Conservation (phyloP, 495 filamentous ascomycete genomes). For the Aspergillus cristatus region DNA sequence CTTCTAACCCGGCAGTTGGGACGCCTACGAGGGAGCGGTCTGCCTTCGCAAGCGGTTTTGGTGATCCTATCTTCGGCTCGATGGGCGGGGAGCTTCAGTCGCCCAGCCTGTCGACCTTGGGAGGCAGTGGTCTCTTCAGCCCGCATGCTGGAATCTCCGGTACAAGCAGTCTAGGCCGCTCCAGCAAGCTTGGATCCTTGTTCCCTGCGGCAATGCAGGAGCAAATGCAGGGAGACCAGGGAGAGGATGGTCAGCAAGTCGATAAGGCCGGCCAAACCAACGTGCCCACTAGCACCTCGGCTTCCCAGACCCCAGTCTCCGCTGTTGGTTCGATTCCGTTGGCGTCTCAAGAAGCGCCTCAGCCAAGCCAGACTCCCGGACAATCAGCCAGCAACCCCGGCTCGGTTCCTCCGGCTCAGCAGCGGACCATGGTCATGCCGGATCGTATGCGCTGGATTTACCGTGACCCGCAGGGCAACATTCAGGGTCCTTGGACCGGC, state of each 20-base stretch:
- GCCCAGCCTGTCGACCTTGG: conserved; percentile 55
- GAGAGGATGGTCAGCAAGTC: conserved; percentile 14
- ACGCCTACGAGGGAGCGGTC: conserved; percentile 73
- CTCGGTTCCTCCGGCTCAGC: conserved; percentile 61
- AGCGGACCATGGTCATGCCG: conserved; percentile 96
- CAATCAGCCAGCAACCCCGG: conserved; percentile 21
- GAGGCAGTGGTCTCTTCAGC: conserved; percentile 47
- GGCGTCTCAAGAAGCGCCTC: conserved; percentile 21
- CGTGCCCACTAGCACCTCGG: conserved; percentile 25
- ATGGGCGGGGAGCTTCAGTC: conserved; percentile 70
- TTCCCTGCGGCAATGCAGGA: conserved; percentile 85
- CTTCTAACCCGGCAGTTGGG: conserved; percentile 42
- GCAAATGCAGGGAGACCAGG: conserved; percentile 56
- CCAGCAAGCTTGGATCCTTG: conserved; percentile 76
- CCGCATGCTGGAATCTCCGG: conserved; percentile 36
- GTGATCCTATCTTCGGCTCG: conserved; percentile 60
- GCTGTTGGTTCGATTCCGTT: conserved; percentile 33
- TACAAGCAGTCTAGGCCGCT: conserved; percentile 52
- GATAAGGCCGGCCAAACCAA: conserved; percentile 21
- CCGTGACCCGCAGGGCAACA: conserved; percentile 81
- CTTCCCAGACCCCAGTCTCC: conserved; percentile 33
- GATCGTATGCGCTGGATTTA: conserved; percentile 99
- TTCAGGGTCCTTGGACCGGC: conserved; percentile 90
- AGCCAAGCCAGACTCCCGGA: conserved; percentile 22
- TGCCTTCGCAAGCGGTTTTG: conserved; percentile 58